Conservation (phyloP, 805 yeast species). For the Ogataea ganodermae region DNA sequence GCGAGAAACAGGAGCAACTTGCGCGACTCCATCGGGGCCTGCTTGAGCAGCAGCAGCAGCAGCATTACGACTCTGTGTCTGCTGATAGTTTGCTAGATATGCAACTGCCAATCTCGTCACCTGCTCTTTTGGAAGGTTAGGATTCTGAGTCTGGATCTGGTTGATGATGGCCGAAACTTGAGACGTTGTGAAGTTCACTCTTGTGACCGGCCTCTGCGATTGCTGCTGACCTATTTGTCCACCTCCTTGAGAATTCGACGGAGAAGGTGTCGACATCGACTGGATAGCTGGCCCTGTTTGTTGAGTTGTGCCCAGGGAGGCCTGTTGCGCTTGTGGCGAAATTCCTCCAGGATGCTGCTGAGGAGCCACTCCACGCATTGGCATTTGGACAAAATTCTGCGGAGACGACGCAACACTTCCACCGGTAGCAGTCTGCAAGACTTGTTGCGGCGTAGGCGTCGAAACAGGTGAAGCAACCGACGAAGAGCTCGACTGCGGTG, state of each 20-base stretch:
- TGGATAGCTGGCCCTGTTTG: constrained; percentile 9
- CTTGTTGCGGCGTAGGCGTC: constrained; percentile 26
- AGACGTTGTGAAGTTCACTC: constrained; percentile 50
- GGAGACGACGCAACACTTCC: constrained; percentile 13
- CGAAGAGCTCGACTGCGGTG: constrained; percentile 14
- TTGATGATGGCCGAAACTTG: constrained; percentile 67
- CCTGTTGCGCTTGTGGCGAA: constrained; percentile 27
- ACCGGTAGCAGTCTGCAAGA: constrained; percentile 13
- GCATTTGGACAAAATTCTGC: constrained; percentile 14
- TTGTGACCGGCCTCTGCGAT: constrained; percentile 17
- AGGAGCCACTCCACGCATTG: constrained; percentile 14
- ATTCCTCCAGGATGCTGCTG: constrained; percentile 9
- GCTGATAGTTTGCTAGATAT: constrained; percentile 59
- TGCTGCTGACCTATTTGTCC: constrained; percentile 15
- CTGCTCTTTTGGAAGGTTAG: constrained; percentile 61
- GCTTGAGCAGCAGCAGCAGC: constrained; percentile 27
- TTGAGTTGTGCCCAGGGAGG: background rate
- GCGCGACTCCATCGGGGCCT: constrained; percentile 15
- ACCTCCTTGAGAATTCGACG: constrained; percentile 12
- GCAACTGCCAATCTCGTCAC: constrained; percentile 67
- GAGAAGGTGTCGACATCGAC: constrained; percentile 10
- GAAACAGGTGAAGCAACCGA: constrained; percentile 20
- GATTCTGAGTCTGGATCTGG: constrained; percentile 66
- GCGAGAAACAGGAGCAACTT: background rate
- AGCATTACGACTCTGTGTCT: constrained; percentile 43